Evolutionary conservation across 1,139 yeast genomes (phyloP).

Genomic region (Saccharomycopsis hybrid): DNA sequence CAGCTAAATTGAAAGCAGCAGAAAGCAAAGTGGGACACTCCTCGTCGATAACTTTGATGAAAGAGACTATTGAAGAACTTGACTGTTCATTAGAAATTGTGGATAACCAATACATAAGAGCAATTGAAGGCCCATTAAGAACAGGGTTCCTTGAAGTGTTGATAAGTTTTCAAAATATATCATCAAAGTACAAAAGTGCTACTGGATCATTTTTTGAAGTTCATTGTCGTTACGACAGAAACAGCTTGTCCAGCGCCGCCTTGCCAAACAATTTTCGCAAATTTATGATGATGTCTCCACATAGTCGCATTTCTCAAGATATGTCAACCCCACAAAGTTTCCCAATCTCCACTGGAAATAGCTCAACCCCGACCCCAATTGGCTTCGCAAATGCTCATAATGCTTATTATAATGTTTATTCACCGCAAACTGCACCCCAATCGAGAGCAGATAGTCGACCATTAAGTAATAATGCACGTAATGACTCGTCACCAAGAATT

Average conservation of each 20-base stretch:
- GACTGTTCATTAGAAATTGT: slow-evolving; percentile 44
- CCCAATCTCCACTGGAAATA: neutral
- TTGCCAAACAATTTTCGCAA: too few relatives aligned
- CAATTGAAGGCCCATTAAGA: slow-evolving; percentile 40
- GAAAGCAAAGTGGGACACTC: slow-evolving; percentile 44
- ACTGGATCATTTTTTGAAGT: slow-evolving; percentile 33
- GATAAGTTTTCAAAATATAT: slow-evolving; percentile 32
- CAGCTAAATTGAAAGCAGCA: slow-evolving; percentile 34
- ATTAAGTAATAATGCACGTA: too few relatives aligned
- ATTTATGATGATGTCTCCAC: neutral
- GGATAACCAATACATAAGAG: slow-evolving; percentile 42
- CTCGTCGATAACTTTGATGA: slow-evolving; percentile 35
- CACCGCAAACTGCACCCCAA: too few relatives aligned
- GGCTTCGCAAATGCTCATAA: too few relatives aligned
- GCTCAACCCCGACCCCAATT: neutral
- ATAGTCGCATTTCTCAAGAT: neutral
- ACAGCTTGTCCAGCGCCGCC: too few relatives aligned
- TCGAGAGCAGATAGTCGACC: too few relatives aligned
- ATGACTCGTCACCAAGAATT: too few relatives aligned
- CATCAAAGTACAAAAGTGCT: slow-evolving; percentile 30
- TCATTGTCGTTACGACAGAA: too few relatives aligned
- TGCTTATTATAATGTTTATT: too few relatives aligned
- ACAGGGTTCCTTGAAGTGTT: slow-evolving; percentile 40
- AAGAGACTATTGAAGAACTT: slow-evolving; percentile 46
- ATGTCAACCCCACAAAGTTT: neutral